Conservation (phyloP, 306 rosid genomes). For the Phaseolus lunatus region DNA sequence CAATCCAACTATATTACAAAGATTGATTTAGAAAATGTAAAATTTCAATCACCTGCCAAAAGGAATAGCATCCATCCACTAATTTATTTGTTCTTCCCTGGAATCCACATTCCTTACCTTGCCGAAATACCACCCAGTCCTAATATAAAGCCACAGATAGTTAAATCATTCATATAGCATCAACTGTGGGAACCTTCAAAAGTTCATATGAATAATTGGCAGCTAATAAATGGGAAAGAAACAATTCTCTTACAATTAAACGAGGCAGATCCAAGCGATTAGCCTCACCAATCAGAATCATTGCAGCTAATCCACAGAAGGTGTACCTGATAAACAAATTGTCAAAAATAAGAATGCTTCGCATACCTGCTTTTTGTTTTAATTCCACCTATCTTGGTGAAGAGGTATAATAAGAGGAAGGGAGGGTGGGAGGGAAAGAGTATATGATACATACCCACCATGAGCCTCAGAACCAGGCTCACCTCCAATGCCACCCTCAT, state of each 20-base stretch:
- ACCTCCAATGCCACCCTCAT: constrained; percentile 95
- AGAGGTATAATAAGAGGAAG: background rate
- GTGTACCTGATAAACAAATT: constrained; percentile 70
- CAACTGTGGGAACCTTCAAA: constrained; percentile 6
- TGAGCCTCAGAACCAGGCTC: constrained; percentile 99
- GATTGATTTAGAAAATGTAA: constrained; percentile 17
- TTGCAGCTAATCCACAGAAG: constrained; percentile 89
- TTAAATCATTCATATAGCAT: constrained; percentile 14
- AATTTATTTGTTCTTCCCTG: constrained; percentile 98
- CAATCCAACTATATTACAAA: constrained; percentile 44
- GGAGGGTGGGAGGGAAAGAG: background rate
- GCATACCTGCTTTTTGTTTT: background rate
- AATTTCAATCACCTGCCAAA: constrained; percentile 84
- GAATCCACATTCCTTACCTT: constrained; percentile 88
- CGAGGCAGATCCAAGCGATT: constrained; percentile 82
- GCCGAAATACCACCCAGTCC: constrained; percentile 94
- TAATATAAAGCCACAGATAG: constrained; percentile 43
- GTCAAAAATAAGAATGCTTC: constrained; percentile 33
- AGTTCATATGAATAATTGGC: background rate
- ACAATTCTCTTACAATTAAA: constrained; percentile 66
- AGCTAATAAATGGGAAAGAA: constrained; percentile 32
- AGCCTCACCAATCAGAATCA: constrained; percentile 87
- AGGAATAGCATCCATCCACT: constrained; percentile 98
- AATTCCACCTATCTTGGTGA: constrained; percentile 26
- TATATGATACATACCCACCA: constrained; percentile 84